Base-by-base conservation (phyloP, 164 flowering plant genomes). In the Nelumbo lutea region DNA sequence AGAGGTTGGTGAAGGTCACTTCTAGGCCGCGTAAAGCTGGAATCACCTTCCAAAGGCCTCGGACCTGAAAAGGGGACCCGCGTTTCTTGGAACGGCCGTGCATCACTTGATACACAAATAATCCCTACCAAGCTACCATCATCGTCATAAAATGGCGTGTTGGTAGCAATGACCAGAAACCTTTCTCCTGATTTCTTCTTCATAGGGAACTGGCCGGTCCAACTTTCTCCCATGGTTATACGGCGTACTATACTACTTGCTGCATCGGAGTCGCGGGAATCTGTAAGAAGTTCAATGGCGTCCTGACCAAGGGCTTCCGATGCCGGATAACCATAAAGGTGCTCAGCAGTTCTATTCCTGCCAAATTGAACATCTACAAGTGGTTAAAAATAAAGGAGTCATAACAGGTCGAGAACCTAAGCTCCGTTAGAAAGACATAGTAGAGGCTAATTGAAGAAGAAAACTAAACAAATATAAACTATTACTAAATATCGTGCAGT, bases 271-370 rank as follows among this genome's bases (percentile, higher is more conserved):
- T 96, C 87, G 61, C 56, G 75, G 13, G 81, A 71, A 78, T 91
- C 95, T 7, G 72, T 66, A 13, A 96, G 68, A 14, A 96, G 84
- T 73, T 83, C 86, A 67, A 87, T 69, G 42, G 79, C 84, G 83
- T 84, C 82, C 69, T 77, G 79, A 40, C 98, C 97, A 10, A 90
- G 80, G 13, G 88, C 99, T 75, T 96, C 99, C 1, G 85, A 82
- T 40, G 84, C 83, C 45, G 90, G 78, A 77, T 90, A 91, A 42
- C 99, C 99, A 87, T 89, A 96, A 56, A 90, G 80, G 15, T 73
- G 74, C 66, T 91, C 96, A 64, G 98, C 99, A 11, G 78, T 78
- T 45, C 83, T 81, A 68, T 96, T 96, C 99, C 98, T 96, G 84
- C 80, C 82, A 53, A 58, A 66, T 48, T 41, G 27, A 70, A 71